Evolutionary conservation across 495 filamentous ascomycete genomes (phyloP).

Genomic region (Neurospora discreta): DNA sequence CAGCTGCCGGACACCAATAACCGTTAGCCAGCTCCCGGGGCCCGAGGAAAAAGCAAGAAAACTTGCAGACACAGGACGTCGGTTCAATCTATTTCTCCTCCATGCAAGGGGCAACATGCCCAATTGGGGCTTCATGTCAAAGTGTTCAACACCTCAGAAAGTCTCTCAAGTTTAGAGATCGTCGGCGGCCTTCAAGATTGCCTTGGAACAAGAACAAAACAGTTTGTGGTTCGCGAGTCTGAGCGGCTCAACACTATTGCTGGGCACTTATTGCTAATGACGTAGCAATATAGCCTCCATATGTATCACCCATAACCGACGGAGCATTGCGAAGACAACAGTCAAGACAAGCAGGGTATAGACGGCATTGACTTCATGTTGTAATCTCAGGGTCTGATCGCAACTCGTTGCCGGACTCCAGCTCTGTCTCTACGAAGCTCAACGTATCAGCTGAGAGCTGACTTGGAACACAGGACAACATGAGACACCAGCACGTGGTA

Average conservation of each 20-base stretch:
- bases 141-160: background rate
- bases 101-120: background rate
- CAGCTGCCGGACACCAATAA: background rate
- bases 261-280: background rate
- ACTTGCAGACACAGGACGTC: background rate
- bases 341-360: background rate
- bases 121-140: background rate
- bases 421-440: background rate
- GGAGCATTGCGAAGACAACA: background rate
- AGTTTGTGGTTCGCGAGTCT: background rate
- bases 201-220: background rate
- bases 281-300: background rate
- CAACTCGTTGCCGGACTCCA: background rate
- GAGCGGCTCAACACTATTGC: background rate
- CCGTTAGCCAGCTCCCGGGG: background rate
- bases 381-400: background rate
- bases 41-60: background rate
- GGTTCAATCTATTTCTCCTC: background rate
- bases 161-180: background rate
- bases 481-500: background rate
- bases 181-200: background rate
- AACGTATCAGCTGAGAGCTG: background rate
- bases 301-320: background rate
- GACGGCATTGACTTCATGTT: background rate
- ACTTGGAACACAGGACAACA: background rate